phyloP scores from a whole-genome alignment of 495 filamentous ascomycete species.

The Peziza echinospora region DNA sequence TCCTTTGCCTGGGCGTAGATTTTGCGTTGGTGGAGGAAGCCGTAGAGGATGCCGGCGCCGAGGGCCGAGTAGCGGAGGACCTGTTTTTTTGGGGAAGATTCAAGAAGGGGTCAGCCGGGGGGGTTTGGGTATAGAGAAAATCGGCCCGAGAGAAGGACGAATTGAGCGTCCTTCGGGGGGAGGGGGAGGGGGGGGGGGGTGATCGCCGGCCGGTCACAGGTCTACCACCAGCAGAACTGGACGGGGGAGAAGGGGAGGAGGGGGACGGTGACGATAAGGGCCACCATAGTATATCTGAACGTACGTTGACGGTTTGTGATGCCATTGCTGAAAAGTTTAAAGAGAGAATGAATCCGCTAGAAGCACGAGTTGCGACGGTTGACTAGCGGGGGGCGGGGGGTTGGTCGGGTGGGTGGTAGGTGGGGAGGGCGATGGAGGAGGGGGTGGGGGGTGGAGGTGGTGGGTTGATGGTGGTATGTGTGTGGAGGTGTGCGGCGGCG shows the following conservation, averaged over 20 bases:
- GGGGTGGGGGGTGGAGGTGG: constrained; percentile 8
- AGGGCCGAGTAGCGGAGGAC: constrained; percentile 90
- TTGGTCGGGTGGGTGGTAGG: constrained; percentile 8
- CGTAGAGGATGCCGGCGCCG: constrained; percentile 70
- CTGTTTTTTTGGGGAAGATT: constrained; percentile 25
- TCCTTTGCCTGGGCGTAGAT: constrained; percentile 45
- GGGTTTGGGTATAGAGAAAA: constrained; percentile 5
- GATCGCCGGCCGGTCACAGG: too few species aligned
- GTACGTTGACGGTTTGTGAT: neutral
- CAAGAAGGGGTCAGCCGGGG: neutral
- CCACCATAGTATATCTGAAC: constrained; percentile 20
- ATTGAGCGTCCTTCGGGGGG: too few species aligned
- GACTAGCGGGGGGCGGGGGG: constrained; percentile 7
- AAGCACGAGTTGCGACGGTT: neutral
- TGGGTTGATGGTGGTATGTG: constrained; percentile 6
- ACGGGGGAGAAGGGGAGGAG: too few species aligned
- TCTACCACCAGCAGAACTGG: too few species aligned
- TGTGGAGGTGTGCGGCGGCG: constrained; percentile 20
- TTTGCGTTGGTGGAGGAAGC: constrained; percentile 67
- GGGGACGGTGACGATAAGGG: constrained; percentile 11
- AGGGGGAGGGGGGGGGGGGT: too few species aligned
- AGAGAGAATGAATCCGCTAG: neutral
- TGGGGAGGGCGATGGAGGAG: constrained; percentile 6
- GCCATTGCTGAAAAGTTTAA: neutral
- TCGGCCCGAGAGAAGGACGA: constrained; percentile 2